Conservation (phyloP, 352 stramenopile species). For the Thalassiosira sp. region DNA sequence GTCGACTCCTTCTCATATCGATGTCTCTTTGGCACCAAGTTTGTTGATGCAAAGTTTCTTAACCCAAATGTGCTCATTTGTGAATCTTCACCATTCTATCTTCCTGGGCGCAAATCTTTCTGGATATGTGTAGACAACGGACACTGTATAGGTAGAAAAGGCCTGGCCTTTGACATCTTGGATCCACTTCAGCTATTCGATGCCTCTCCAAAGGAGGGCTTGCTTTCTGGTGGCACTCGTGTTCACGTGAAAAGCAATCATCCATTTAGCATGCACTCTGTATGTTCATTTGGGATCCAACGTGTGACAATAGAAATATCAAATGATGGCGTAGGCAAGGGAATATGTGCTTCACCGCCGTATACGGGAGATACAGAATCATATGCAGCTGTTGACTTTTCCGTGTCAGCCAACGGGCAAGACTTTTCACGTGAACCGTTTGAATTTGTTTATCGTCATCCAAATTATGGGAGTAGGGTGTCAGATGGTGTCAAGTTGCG, state of each 20-base stretch:
- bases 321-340: slow-evolving; percentile 1
- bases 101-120: slow-evolving; percentile 29
- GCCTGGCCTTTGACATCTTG: slow-evolving; percentile 39
- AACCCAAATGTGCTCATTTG: slow-evolving; percentile 37
- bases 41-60: slow-evolving; percentile 30
- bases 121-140: slow-evolving; percentile 45
- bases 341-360: slow-evolving; percentile 29
- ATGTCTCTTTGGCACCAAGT: slow-evolving; percentile 44
- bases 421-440: slow-evolving; percentile 35
- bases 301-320: slow-evolving; percentile 12
- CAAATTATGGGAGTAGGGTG: neutral
- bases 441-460: slow-evolving; percentile 40
- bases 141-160: slow-evolving; percentile 31
- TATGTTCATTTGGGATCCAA: slow-evolving; percentile 45
- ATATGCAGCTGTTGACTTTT: slow-evolving; percentile 30
- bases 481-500: neutral
- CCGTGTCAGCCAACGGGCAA: slow-evolving; percentile 30
- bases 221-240: slow-evolving; percentile 33
- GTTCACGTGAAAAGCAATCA: slow-evolving; percentile 36
- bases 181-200: slow-evolving; percentile 31
- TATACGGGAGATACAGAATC: neutral
- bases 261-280: slow-evolving; percentile 10
- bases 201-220: slow-evolving; percentile 35
- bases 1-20: slow-evolving; percentile 29
- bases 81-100: slow-evolving; percentile 6